Base-by-base conservation (phyloP, 331 rosid genomes). In the Saraca asoca region DNA sequence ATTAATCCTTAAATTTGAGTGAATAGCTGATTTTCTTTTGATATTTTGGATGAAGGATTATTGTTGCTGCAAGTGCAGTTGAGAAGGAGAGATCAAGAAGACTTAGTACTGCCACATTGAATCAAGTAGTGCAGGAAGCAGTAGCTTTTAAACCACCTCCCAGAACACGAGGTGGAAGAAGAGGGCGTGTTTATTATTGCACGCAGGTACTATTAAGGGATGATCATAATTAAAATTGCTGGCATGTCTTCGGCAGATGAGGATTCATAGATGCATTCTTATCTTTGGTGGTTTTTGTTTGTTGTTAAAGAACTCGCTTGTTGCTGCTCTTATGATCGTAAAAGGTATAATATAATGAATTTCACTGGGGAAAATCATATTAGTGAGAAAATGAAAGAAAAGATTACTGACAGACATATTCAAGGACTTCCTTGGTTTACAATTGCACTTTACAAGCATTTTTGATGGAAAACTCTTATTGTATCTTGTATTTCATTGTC, bases 11-110 rank as follows among this genome's bases (percentile, higher is more conserved):
- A 24, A 24, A 24, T n/a, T 46, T 14, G 62, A 43, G 51, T 16
- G 9, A 34, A 62, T 64, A 64, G 59, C 69, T 81, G 64, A 81
- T 73, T 54, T 29, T 43, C 34, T 64, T 13, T 62, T 72, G 14
- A 44, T 63, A 11, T 77, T 52, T 64, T 66, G 77, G 64, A 64
- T 75, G 66, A 71, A 93, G 98, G 85, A 78, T 93, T 60, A 90
- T 93, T 65, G 71, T 74, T 66, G 95, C 97, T 76, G 98, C 92
- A 44, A 81, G 89, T 82, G 78, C 78, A 53, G 97, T 93, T 58
- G 96, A 86, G 77, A 93, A 86, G 75, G 98, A 93, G 80, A 83
- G 97, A 73, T 84, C 98, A 70, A 84, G 96, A 86, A 85, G 98
- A 73, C 88, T 93, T 6, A 56, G 90, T 57, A 93, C 98, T 76